phyloP scores from a whole-genome alignment of 2,329 filamentous ascomycete genomes.

The Atkinsonella texensis region DNA sequence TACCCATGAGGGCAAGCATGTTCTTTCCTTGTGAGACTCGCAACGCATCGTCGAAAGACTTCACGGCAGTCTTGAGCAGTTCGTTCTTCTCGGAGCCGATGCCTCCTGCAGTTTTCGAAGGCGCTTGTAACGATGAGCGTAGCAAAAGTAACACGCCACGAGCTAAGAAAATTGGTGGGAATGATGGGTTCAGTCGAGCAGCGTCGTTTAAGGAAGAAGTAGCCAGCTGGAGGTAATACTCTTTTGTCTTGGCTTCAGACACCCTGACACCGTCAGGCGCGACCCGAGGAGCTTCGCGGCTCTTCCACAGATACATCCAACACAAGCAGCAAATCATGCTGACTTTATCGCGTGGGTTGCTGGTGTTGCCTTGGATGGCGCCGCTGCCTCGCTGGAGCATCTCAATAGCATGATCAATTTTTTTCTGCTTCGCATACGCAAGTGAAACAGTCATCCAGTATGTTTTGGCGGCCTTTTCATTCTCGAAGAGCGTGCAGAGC shows the following conservation, averaged over 20 bases:
- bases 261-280: constrained; percentile 49
- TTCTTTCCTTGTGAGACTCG: constrained; percentile 77
- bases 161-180: constrained; percentile 81
- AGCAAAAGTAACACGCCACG: constrained; percentile 82
- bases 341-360: constrained; percentile 69
- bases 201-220: constrained; percentile 89
- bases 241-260: constrained; percentile 77
- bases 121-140: constrained; percentile 71
- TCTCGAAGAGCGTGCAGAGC: constrained; percentile 88
- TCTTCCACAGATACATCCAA: constrained; percentile 87
- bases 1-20: constrained; percentile 84
- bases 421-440: constrained; percentile 91
- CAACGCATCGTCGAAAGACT: constrained; percentile 90
- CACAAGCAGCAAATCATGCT: constrained; percentile 75
- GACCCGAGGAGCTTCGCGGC: constrained; percentile 60
- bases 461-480: constrained; percentile 78
- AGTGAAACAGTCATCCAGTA: constrained; percentile 98
- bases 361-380: constrained; percentile 56
- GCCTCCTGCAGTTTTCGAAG: constrained; percentile 53
- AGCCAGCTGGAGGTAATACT: constrained; percentile 82
- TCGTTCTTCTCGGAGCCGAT: constrained; percentile 66
- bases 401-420: constrained; percentile 73
- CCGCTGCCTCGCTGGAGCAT: constrained; percentile 62
- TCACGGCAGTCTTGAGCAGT: constrained; percentile 71
- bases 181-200: constrained; percentile 84